Conservation (phyloP, 1,284 basidiomycete species). For the Trametes hirsuta region DNA sequence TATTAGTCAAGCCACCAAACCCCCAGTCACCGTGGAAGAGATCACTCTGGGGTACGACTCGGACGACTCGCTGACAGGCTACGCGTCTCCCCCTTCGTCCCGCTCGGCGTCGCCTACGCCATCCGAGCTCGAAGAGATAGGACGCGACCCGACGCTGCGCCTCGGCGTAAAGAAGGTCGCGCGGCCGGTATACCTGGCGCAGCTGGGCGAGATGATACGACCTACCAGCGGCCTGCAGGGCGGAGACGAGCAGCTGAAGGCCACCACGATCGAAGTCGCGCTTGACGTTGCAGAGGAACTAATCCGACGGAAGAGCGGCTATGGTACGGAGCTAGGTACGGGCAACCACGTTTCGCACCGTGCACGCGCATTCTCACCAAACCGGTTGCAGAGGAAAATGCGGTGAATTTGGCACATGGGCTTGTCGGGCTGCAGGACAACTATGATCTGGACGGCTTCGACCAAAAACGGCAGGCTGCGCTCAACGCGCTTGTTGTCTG, state of each 20-base stretch:
- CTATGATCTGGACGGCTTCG: slow-evolving; percentile 80
- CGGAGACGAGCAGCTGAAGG: slow-evolving; percentile 68
- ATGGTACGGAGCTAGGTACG: slow-evolving; percentile 84
- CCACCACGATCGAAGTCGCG: slow-evolving; percentile 78
- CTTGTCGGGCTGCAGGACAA: slow-evolving; percentile 82
- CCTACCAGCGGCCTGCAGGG: slow-evolving; percentile 46
- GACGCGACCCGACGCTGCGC: slow-evolving; percentile 79
- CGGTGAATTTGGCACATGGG: slow-evolving; percentile 78
- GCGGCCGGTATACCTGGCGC: slow-evolving; percentile 82
- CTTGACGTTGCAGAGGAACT: slow-evolving; percentile 79
- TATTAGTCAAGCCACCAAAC: slow-evolving; percentile 1
- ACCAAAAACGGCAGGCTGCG: slow-evolving; percentile 76
- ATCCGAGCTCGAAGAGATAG: slow-evolving; percentile 81
- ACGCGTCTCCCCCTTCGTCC: slow-evolving; percentile 66
- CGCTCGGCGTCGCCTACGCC: slow-evolving; percentile 80
- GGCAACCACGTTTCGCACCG: slow-evolving; percentile 1
- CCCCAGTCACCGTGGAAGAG: slow-evolving; percentile 10
- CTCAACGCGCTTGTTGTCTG: slow-evolving; percentile 82
- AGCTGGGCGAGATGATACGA: slow-evolving; percentile 75
- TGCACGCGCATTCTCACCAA: not conserved
- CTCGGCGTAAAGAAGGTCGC: slow-evolving; percentile 67
- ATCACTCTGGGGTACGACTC: slow-evolving; percentile 60
- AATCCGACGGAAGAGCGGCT: slow-evolving; percentile 79
- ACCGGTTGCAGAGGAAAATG: slow-evolving; percentile 74
- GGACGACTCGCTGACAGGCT: slow-evolving; percentile 84